Evolutionary conservation across 805 yeast genomes (phyloP), one percentile per base, ranked within the genome.

Genomic region (Metschnikowia dekortorum): DNA sequence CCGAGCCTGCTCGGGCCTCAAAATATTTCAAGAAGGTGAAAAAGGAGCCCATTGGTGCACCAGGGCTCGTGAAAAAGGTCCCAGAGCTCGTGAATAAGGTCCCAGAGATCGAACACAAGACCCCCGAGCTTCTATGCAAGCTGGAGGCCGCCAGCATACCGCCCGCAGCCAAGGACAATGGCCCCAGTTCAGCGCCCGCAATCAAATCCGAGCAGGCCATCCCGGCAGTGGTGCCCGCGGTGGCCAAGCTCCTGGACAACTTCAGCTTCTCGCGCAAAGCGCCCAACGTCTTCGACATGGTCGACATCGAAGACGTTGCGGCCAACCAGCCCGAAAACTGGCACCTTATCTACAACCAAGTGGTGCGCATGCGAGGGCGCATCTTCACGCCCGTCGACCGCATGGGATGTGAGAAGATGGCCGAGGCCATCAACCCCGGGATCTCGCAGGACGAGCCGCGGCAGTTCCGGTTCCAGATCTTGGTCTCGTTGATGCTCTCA

Each of bases 331-430:
- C 60, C 13, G 39, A 48, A 10, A 75, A 78, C 55, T 87, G 86
- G 71, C 65, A 69, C 52, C 70, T 74, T 2, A 78, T 85, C 41
- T 86, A 85, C 59, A 70, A 81, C 46, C 79, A 74, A 52, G 72
- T 90, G 33, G 82, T 83, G 48, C 69, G 66, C 22, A 87, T 89
- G 94, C 74, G 97, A 52, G 58, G 75, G 3, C 73, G 74, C 46
- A 74, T 85, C 11, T 66, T 69, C n/a, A 82, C 97, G 0, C 97
- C 97, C 0, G 97, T 91, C 2, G 97, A 91, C 62, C 75, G 83
- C 0, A 82, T 88, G 79, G 97, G 97, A 6, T 89, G 96, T 64
- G 90, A 86, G 26, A 73, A 74, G 30, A 73, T 80, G 44, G 81
- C 83, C 0, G 68, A 71, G 22, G 65, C 75, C 4, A 69, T 80